Evolutionary conservation across 495 filamentous ascomycete genomes (phyloP), one percentile per base, ranked within the genome.

Genomic region (Thozetella sp.): DNA sequence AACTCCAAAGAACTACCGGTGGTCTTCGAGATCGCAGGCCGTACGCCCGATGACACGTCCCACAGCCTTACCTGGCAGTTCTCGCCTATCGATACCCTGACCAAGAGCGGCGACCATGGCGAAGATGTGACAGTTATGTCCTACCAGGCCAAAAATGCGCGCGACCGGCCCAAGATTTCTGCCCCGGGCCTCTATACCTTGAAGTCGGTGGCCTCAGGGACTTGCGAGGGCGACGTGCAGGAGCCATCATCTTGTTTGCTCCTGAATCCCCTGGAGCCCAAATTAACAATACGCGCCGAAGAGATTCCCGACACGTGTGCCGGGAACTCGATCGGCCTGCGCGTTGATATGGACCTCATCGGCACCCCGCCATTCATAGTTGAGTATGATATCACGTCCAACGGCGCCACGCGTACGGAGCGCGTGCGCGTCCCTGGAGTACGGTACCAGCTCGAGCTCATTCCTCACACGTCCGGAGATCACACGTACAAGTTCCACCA

Each of bases 231-330:
- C 37, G 93, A 97, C 65, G 83, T 99, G 2, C 78, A 94, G 61
- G 95, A 97, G 69, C 95, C 95, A 24, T 89, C 95, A 2, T 92
- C 93, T 24, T 98, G 93, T 69, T 78, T 97, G 55, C 75, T 99
- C 52, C 83, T 91, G 40, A 97, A 97, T 62, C 95, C 95, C 17
- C 91, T 94, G 0, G 88, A 97, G 74, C 95, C 95, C 24, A 86
- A 88, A 34, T 63, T 99, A 55, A 75, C 83, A 3, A 77, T 98
- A 37, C 82, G 78, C 45, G 74, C 86, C 1, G 89, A 96, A 63
- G 88, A 92, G 63, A 91, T 98, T 27, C 88, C 89, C 40, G 95
- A 98, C 68, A 96, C 94, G 64, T 99, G 95, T 72, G 94, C 93
- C 40, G 91, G 93, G 52, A 96, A 91, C 65, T 91, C 94, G 0